These are phyloP conservation scores for Xylaria telfairii DNA, from an alignment of 495 filamentous ascomycete genomes.

Conservation along the genomic window DNA sequence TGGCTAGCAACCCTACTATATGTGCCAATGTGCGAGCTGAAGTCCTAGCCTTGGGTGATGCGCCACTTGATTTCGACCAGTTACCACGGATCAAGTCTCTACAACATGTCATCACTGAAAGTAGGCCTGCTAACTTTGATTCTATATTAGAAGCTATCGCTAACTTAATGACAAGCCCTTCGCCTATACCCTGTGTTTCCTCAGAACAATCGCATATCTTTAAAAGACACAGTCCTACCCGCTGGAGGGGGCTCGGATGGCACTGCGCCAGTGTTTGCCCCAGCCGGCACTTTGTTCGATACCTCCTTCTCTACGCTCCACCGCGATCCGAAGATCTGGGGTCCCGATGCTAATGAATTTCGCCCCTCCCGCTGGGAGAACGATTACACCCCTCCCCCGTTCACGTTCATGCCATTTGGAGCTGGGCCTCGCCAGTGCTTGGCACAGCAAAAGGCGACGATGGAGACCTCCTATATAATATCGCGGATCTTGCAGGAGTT, in stretches of 20 bases:
- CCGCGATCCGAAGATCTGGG: slow-evolving; percentile 42
- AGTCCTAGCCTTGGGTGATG: slow-evolving; percentile 30
- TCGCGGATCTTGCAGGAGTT: slow-evolving; percentile 32
- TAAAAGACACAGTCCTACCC: slow-evolving; percentile 56
- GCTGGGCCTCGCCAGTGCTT: slow-evolving; percentile 36
- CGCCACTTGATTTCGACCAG: slow-evolving; percentile 33
- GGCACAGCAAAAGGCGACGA: slow-evolving; percentile 31
- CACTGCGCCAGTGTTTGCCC: slow-evolving; percentile 51
- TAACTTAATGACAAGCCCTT: slow-evolving; percentile 38
- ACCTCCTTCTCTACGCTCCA: slow-evolving; percentile 52
- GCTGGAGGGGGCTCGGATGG: slow-evolving; percentile 59
- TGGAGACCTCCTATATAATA: slow-evolving; percentile 30
- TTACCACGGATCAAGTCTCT: slow-evolving; percentile 49
- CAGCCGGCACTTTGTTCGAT: slow-evolving; percentile 47
- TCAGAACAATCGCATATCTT: slow-evolving; percentile 46
- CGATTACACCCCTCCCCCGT: slow-evolving; percentile 23
- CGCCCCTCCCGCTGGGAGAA: slow-evolving; percentile 45
- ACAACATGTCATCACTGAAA: slow-evolving; percentile 60
- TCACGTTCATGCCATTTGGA: slow-evolving; percentile 34
- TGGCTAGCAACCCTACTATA: slow-evolving; percentile 26
- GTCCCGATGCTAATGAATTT: slow-evolving; percentile 44
- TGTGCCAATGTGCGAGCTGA: slow-evolving; percentile 22
- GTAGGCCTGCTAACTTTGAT: slow-evolving; percentile 35
- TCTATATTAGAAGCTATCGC: slow-evolving; percentile 22
- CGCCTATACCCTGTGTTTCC: slow-evolving; percentile 66